Evolutionary conservation across 1,284 basidiomycete species (phyloP).

Genomic region (Rhodotorula sp.): DNA sequence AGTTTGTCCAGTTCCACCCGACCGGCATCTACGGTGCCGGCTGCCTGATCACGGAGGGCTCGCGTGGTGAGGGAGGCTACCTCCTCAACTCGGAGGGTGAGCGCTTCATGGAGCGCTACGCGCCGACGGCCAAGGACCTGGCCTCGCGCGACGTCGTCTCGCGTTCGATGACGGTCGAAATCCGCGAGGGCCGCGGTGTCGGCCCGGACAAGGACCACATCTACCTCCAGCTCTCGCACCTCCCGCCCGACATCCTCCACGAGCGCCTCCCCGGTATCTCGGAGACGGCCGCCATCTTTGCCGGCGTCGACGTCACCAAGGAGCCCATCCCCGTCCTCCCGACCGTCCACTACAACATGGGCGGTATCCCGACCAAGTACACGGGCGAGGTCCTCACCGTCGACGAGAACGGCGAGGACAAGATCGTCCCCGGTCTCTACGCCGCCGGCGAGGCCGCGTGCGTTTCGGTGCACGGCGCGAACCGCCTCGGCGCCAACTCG

Average conservation of each 20-base stretch:
- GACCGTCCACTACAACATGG: conserved; percentile 76
- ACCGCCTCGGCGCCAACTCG: conserved; percentile 99
- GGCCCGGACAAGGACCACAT: conserved; percentile 98
- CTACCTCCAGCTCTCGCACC: conserved; percentile 94
- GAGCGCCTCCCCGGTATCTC: conserved; percentile 99
- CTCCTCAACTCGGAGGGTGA: conserved; percentile 98
- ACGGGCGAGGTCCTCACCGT: conserved; percentile 93
- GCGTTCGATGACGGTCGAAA: conserved; percentile 98
- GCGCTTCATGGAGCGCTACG: conserved; percentile 97
- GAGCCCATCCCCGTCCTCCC: conserved; percentile 97
- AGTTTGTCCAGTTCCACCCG: conserved; percentile 99
- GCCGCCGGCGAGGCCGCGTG: conserved; percentile 99
- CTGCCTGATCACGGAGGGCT: conserved; percentile 98
- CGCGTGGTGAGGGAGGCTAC: conserved; percentile 99
- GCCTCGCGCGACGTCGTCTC: conserved; percentile 99
- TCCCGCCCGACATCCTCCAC: conserved; percentile 92
- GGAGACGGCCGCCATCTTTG: conserved; percentile 98
- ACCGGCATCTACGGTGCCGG: conserved; percentile 99
- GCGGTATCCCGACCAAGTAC: conserved; percentile 98
- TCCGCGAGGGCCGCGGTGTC: conserved; percentile 98
- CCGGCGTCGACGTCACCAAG: conserved; percentile 99
- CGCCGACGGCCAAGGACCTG: conserved; percentile 98
- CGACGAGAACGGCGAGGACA: conserved; percentile 85
- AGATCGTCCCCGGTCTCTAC: conserved; percentile 94
- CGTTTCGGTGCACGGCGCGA: conserved; percentile 98